Evolutionary conservation across 148 eudicot species (phyloP), one percentile per base, ranked within the genome.

Genomic region (Polygonum aviculare): DNA sequence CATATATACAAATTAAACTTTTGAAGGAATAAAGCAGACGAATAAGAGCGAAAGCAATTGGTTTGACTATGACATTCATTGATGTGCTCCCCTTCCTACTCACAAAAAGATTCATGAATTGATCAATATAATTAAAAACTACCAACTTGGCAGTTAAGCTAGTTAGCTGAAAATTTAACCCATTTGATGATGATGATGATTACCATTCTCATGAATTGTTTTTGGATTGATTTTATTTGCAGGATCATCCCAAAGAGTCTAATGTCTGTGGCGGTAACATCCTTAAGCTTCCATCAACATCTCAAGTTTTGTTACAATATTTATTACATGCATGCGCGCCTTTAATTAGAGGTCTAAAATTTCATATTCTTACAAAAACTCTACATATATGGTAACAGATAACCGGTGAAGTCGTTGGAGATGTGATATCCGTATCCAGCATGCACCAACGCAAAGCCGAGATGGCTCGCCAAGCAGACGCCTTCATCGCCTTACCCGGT

Each of bases 201-300:
- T 35, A 77, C 59, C 57, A 74, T 54, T 48, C 33, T 85, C 63
- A 77, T 70, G 63, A 47, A 36, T 67, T 41, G 5, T 36, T 76
- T 75, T 54, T 73, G 77, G 82, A 38, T 69, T 75, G 21, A 22
- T 78, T 47, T 78, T 86, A 26, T 26, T 26, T 26, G 85, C 92
- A 94, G 98, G 81, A 88, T 94, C 44, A 94, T 94, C 79, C 98
- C 98, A 44, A 88, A 90, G 88, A 91, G 92, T 74, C 90, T 94
- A 26, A 90, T 89, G 90, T 87, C 93, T 40, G 86, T 85, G 78
- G 98, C 90, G 98, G 98, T 94, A 87, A 75, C 72, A 75, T 81
- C 80, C 76, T 59, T 40, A 36, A 35, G 15, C 44, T 36, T 35
- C 3, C 10, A 35, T 6, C 5, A 35, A 67, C 36, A 12, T 4